Evolutionary conservation across 2,329 filamentous ascomycete species (phyloP).

Genomic region (Microdochium bolleyi): DNA sequence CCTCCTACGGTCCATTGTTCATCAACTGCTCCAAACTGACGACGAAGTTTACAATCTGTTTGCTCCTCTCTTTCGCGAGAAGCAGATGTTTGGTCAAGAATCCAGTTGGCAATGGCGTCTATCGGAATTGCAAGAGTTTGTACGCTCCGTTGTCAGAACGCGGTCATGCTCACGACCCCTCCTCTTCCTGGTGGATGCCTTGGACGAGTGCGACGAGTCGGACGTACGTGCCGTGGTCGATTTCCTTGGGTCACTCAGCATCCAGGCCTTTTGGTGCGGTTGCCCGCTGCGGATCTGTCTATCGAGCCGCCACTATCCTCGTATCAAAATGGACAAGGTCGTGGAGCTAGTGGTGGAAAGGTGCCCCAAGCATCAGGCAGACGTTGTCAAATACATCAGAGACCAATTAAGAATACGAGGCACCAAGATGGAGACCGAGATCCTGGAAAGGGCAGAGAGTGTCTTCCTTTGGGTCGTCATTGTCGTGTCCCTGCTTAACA

Average conservation of each 20-base stretch:
- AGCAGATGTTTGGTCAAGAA: background rate
- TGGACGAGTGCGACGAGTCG: constrained; percentile 23
- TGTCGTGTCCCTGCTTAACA: constrained; percentile 11
- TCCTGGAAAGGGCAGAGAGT: constrained; percentile 2
- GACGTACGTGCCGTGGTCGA: constrained; percentile 19
- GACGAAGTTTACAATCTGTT: background rate
- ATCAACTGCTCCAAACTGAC: constrained; percentile 9
- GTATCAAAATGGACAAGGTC: constrained; percentile 15
- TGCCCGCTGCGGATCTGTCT: constrained; percentile 15
- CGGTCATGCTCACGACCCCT: background rate
- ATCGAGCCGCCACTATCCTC: constrained; percentile 22
- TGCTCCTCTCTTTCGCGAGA: constrained; percentile 4
- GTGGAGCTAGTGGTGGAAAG: constrained; percentile 15
- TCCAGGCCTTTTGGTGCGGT: constrained; percentile 5
- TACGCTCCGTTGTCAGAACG: background rate
- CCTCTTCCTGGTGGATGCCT: constrained; percentile 18
- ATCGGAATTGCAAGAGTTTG: background rate
- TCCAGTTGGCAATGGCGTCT: background rate
- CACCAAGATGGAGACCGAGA: background rate
- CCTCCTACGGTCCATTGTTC: constrained; percentile 10
- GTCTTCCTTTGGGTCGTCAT: constrained; percentile 4
- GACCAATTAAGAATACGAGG: constrained; percentile 7
- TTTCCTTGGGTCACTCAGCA: constrained; percentile 17
- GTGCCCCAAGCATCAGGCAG: constrained; percentile 15
- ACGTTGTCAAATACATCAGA: constrained; percentile 3